Evolutionary conservation across 495 filamentous ascomycete genomes (phyloP).

Genomic region (Aspergillus sclerotioniger): DNA sequence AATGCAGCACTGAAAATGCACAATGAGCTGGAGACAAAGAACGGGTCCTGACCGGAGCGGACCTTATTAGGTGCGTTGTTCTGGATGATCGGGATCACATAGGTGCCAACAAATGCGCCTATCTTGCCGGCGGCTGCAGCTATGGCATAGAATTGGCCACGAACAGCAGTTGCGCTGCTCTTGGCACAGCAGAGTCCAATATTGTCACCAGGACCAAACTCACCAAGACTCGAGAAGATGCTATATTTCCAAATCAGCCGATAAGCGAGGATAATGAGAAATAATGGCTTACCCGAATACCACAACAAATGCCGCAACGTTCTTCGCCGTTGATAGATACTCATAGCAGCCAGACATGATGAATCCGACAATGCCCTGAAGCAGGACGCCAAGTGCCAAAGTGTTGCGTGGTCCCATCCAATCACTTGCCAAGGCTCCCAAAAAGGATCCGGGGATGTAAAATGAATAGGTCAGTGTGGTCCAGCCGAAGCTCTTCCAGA

Average conservation of each 20-base stretch:
- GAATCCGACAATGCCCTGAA: slow-evolving; percentile 78
- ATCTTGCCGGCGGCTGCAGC: slow-evolving; percentile 84
- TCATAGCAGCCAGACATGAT: slow-evolving; percentile 79
- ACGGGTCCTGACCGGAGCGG: slow-evolving; percentile 73
- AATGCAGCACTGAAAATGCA: slow-evolving; percentile 62
- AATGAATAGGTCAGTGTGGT: slow-evolving; percentile 81
- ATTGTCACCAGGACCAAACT: slow-evolving; percentile 87
- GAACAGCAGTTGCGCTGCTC: slow-evolving; percentile 79
- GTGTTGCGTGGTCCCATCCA: slow-evolving; percentile 71
- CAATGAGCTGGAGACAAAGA: slow-evolving; percentile 66
- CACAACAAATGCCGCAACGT: slow-evolving; percentile 75
- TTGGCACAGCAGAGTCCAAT: slow-evolving; percentile 86
- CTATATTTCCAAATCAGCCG: slow-evolving; percentile 32
- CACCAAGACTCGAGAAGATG: slow-evolving; percentile 80
- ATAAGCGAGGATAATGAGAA: background rate
- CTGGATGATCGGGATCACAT: slow-evolving; percentile 72
- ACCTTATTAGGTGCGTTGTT: slow-evolving; percentile 58
- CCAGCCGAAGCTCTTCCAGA: slow-evolving; percentile 82
- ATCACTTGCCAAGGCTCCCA: slow-evolving; percentile 74
- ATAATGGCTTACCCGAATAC: slow-evolving; percentile 54
- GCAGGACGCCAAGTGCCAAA: slow-evolving; percentile 61
- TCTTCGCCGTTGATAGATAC: slow-evolving; percentile 55
- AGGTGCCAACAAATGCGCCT: slow-evolving; percentile 87
- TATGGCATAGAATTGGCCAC: slow-evolving; percentile 89
- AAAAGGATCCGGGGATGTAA: slow-evolving; percentile 77